phyloP scores from a whole-genome alignment of 2,329 filamentous ascomycete species.

The Triangularia setosa region DNA sequence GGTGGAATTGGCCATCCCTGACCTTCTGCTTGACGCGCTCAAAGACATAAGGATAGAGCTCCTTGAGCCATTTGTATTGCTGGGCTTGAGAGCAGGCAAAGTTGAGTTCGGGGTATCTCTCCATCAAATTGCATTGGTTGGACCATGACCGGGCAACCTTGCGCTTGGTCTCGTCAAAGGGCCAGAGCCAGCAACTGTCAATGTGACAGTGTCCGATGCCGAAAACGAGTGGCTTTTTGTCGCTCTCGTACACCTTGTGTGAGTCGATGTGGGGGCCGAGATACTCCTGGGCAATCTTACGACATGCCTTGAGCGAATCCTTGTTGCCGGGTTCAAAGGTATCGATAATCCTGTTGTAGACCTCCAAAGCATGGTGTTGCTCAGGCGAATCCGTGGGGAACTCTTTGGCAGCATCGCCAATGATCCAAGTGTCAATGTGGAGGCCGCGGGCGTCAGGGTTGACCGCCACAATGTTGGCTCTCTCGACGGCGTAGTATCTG shows the following conservation, averaged over 20 bases:
- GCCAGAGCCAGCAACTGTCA: slow-evolving; percentile 98
- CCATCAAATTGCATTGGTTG: slow-evolving; percentile 92
- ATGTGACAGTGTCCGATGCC: slow-evolving; percentile 97
- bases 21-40: slow-evolving; percentile 90
- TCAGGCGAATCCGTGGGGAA: slow-evolving; percentile 87
- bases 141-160: slow-evolving; percentile 96
- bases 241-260: slow-evolving; percentile 74
- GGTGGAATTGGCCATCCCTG: slow-evolving; percentile 85
- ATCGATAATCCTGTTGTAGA: slow-evolving; percentile 86
- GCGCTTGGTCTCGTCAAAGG: slow-evolving; percentile 94
- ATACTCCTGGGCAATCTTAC: slow-evolving; percentile 79
- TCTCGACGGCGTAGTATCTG: slow-evolving; percentile 69
- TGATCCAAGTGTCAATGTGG: slow-evolving; percentile 93
- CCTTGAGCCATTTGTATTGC: slow-evolving; percentile 96
- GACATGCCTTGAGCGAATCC: slow-evolving; percentile 72
- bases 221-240: slow-evolving; percentile 72
- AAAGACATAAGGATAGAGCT: slow-evolving; percentile 82
- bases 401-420: slow-evolving; percentile 85
- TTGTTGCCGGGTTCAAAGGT: slow-evolving; percentile 77
- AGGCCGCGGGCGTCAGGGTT: slow-evolving; percentile 81
- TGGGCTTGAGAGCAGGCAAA: slow-evolving; percentile 94
- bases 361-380: slow-evolving; percentile 76
- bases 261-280: slow-evolving; percentile 79
- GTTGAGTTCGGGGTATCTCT: slow-evolving; percentile 87
- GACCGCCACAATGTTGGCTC: slow-evolving; percentile 83